Percentiles rank a stretch among this genome's conserved stretches.
These are phyloP conservation scores for Aspergillus sp. DNA, from an alignment of 2,329 filamentous ascomycete species.

Conservation along the genomic window DNA sequence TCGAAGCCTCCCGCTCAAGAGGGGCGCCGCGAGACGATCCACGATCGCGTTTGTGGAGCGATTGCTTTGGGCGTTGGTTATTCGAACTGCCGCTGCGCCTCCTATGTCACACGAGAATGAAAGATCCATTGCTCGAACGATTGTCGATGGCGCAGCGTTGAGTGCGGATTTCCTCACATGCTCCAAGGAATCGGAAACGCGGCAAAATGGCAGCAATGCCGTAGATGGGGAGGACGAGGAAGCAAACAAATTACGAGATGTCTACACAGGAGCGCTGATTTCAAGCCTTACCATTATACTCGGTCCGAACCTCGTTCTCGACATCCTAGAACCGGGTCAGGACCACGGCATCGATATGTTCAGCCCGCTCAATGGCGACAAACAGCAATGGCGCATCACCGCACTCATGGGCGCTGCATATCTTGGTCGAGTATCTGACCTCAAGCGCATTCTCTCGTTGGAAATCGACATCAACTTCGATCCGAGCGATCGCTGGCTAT, in stretches of 20 bases:
- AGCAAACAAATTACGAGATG: not conserved
- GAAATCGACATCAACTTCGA: not conserved
- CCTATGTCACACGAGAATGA: not conserved
- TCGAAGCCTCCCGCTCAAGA: not conserved
- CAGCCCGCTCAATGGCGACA: not conserved
- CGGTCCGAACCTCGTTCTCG: not conserved
- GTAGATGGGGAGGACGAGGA: no score
- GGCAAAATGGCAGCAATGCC: no score
- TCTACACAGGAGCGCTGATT: not conserved
- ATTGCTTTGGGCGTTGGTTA: not conserved
- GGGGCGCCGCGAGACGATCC: not conserved
- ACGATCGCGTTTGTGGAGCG: not conserved
- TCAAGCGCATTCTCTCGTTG: not conserved
- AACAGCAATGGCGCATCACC: not conserved
- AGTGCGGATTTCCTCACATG: not conserved
- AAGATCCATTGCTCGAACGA: not conserved
- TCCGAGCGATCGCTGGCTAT: not conserved
- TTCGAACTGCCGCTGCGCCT: not conserved
- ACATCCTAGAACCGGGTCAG: not conserved
- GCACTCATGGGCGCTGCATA: constrained; percentile 7
- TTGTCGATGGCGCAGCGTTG: not conserved
- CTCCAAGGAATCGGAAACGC: not conserved
- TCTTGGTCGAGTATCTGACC: not conserved
- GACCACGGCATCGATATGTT: not conserved
- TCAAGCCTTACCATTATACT: not conserved